phyloP scores from a whole-genome alignment of 345 rosid species.

The Microthlaspi erraticum region DNA sequence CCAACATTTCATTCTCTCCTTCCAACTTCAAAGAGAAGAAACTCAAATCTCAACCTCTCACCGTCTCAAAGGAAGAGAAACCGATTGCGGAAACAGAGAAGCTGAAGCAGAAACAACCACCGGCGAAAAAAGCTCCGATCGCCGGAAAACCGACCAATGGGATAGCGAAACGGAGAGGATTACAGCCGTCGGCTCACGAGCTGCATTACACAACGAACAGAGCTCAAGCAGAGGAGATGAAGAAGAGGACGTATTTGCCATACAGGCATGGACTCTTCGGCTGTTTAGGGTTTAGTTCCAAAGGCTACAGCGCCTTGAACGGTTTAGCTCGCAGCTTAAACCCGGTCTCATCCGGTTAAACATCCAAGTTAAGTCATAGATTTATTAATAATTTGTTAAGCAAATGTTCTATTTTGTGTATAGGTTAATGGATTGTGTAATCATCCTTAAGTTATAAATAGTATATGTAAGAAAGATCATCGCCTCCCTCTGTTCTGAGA shows the following conservation, averaged over 20 bases:
- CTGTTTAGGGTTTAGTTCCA: conserved; percentile 93
- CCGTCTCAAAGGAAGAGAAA: conserved; percentile 35
- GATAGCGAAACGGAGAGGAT: conserved; percentile 68
- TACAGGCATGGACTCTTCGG: conserved; percentile 96
- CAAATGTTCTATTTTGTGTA: conserved; percentile 17
- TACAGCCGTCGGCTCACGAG: conserved; percentile 86
- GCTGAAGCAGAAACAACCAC: conserved; percentile 53
- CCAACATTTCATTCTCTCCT: conserved; percentile 68
- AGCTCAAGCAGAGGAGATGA: conserved; percentile 98
- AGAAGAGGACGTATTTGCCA: conserved; percentile 91
- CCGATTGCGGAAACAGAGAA: not conserved
- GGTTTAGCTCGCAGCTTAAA: conserved; percentile 87
- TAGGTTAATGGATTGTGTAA: conserved; percentile 28
- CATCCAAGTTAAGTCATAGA: conserved; percentile 19
- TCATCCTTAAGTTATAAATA: conserved; percentile 20
- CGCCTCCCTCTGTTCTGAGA: conserved; percentile 15
- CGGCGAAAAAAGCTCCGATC: conserved; percentile 43
- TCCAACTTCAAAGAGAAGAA: conserved; percentile 60
- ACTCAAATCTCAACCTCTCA: conserved; percentile 27
- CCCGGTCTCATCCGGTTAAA: conserved; percentile 84
- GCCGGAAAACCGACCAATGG: conserved; percentile 50
- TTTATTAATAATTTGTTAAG: conserved; percentile 10
- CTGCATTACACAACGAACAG: conserved; percentile 85
- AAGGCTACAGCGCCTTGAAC: conserved; percentile 91
- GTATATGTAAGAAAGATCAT: conserved; percentile 24